These are phyloP conservation scores for Leptosphaerulina australis DNA, from an alignment of 2,329 filamentous ascomycete species.

Conservation along the genomic window DNA sequence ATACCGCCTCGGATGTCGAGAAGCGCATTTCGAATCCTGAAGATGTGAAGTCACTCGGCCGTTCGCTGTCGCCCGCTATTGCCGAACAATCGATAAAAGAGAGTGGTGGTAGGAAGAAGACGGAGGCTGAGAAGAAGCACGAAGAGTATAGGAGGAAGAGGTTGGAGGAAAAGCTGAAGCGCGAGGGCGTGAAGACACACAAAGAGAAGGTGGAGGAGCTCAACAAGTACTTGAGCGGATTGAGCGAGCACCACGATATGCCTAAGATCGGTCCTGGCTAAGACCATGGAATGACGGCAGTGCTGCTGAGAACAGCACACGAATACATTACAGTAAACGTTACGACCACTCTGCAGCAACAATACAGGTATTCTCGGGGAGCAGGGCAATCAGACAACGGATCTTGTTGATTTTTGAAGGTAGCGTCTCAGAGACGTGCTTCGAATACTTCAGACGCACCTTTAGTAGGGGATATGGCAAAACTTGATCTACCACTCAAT, in stretches of 20 bases:
- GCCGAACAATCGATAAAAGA: conserved; percentile 36
- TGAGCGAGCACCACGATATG: conserved; percentile 98
- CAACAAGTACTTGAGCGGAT: conserved; percentile 86
- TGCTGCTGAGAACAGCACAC: neutral
- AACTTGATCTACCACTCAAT: too few relatives aligned
- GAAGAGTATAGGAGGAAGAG: conserved; percentile 82
- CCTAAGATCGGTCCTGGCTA: conserved; percentile 64
- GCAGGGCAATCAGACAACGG: too few relatives aligned
- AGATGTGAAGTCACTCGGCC: conserved; percentile 30
- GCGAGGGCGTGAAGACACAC: conserved; percentile 91
- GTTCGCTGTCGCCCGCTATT: conserved; percentile 44
- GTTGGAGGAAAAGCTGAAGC: conserved; percentile 78
- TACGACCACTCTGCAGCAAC: too few relatives aligned
- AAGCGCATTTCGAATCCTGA: conserved; percentile 31
- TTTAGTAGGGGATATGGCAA: too few relatives aligned
- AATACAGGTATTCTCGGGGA: too few relatives aligned
- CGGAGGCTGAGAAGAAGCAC: conserved; percentile 79
- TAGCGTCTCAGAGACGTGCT: too few relatives aligned
- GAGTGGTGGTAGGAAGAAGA: conserved; percentile 64
- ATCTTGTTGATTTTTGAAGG: too few relatives aligned
- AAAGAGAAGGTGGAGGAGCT: conserved; percentile 96
- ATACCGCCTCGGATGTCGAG: conserved; percentile 17
- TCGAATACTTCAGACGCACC: too few relatives aligned
- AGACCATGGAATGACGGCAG: conserved; percentile 28
- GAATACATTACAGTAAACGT: neutral